phyloP scores from a whole-genome alignment of 805 yeast genomes.

The Sugiyamaella smithiae region DNA sequence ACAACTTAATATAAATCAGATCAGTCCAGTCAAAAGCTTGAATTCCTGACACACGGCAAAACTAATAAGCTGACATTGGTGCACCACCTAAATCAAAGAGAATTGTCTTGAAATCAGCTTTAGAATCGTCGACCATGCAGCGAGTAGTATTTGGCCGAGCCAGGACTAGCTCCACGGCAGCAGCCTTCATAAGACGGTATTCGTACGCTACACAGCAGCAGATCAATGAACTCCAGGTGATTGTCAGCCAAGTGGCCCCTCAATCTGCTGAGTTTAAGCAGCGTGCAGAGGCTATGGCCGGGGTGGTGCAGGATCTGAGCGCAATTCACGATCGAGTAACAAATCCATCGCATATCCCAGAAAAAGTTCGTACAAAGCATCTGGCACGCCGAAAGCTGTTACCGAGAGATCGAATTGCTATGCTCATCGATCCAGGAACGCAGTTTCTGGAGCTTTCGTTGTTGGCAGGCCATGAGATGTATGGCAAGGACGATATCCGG shows the following conservation, averaged over 20 bases:
- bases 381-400: conserved; percentile 30
- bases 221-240: conserved; percentile 18
- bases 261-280: conserved; percentile 24
- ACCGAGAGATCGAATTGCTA: conserved; percentile 32
- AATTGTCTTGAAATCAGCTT: no score
- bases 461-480: conserved; percentile 33
- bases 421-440: conserved; percentile 33
- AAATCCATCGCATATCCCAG: conserved; percentile 27
- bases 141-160: no score
- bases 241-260: conserved; percentile 26
- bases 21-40: no score
- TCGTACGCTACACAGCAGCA: conserved; percentile 13
- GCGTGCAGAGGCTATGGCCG: conserved; percentile 23
- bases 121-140: no score
- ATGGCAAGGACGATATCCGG: conserved; percentile 32
- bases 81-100: no score
- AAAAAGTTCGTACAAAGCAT: conserved; percentile 30
- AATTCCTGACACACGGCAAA: no score
- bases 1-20: no score
- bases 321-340: conserved; percentile 23
- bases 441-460: conserved; percentile 31
- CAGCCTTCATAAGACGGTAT: conserved; percentile 4
- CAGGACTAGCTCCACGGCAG: no score
- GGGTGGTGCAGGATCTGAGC: conserved; percentile 20
- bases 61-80: no score